These are phyloP conservation scores for Citrus cavaleriei DNA, from an alignment of 345 rosid species.

Conservation along the genomic window DNA sequence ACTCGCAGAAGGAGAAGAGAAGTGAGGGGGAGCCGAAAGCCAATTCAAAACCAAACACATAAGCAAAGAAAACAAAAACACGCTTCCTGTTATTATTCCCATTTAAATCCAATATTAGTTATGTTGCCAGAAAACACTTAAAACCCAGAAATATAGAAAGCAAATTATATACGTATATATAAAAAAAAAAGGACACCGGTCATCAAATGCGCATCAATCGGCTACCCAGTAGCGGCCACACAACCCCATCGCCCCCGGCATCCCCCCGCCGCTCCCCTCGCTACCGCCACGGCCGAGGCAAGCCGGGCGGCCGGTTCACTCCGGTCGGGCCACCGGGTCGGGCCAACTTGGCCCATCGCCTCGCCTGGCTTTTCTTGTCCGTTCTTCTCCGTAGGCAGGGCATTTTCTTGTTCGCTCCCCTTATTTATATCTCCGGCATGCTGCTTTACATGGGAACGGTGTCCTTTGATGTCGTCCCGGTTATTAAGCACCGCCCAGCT, in stretches of 20 bases:
- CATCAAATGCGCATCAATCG: conserved; percentile 80
- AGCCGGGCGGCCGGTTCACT: conserved; percentile 51
- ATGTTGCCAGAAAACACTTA: neutral
- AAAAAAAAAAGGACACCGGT: no score
- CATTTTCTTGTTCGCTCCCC: conserved; percentile 85
- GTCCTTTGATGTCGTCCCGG: conserved; percentile 78
- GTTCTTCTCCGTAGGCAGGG: conserved; percentile 94
- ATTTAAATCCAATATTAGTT: no score
- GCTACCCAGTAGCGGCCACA: conserved; percentile 88
- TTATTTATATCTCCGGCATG: conserved; percentile 91
- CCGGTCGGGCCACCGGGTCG: conserved; percentile 38
- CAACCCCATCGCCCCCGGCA: conserved; percentile 93
- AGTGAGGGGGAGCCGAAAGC: neutral
- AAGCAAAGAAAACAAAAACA: neutral
- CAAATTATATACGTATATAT: no score
- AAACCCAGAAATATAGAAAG: neutral
- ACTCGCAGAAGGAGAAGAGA: no score
- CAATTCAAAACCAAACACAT: neutral
- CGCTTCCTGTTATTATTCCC: neutral
- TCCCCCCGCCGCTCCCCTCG: conserved; percentile 93
- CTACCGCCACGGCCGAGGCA: conserved; percentile 66
- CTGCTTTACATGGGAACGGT: conserved; percentile 91
- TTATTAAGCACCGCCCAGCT: conserved; percentile 55
- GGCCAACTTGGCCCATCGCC: conserved; percentile 66
- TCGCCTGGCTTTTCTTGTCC: conserved; percentile 80